phyloP scores from a whole-genome alignment of 2,329 filamentous ascomycete genomes.

The Fusarium sacchari region DNA sequence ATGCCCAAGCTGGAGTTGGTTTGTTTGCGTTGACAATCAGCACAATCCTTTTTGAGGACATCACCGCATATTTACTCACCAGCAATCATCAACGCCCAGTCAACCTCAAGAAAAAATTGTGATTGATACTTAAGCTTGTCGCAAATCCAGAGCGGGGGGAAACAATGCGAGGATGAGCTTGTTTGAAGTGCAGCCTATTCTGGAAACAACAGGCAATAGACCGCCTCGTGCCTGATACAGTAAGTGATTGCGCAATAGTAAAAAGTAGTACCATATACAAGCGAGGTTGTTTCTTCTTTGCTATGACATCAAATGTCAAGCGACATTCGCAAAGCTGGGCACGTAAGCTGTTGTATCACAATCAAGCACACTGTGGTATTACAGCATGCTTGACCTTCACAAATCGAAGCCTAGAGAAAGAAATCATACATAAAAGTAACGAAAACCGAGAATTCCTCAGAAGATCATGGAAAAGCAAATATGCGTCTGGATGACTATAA shows the following conservation, averaged over 20 bases:
- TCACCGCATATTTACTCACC: no score
- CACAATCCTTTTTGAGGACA: no score
- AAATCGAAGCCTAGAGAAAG: neutral
- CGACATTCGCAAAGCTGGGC: neutral
- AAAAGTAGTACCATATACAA: accelerated
- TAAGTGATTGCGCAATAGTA: no score
- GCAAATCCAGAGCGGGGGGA: neutral
- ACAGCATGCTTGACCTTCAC: neutral
- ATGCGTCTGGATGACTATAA: neutral
- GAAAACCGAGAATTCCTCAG: accelerated
- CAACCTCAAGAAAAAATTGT: accelerated
- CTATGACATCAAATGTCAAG: neutral
- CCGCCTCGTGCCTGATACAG: no score
- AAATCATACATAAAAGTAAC: accelerated
- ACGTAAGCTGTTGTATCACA: neutral
- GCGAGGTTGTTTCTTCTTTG: neutral
- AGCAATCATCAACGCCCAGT: accelerated
- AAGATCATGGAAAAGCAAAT: neutral
- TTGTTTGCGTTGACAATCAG: neutral
- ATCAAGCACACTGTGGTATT: neutral
- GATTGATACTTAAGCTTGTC: neutral
- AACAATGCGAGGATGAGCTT: neutral
- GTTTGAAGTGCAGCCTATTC: neutral
- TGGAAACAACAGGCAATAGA: neutral
- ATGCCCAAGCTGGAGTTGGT: neutral